Base-by-base conservation (phyloP, 2,329 filamentous ascomycete species). In the Fonsecaea erecta region DNA sequence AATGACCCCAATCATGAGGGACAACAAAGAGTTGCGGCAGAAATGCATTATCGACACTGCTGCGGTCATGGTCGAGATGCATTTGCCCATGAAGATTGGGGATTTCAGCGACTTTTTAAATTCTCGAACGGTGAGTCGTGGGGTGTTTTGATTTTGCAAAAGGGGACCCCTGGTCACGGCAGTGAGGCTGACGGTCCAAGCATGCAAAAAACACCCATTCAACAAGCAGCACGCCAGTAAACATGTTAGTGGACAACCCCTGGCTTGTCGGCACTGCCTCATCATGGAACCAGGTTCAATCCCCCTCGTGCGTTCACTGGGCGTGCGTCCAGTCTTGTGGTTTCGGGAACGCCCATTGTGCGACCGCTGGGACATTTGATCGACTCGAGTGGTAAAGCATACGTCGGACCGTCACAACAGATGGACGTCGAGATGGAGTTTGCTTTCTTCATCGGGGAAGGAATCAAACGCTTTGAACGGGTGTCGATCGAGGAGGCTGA, bases 371-470 rank as follows among this genome's bases (percentile, higher is more conserved):
- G 58, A n/a, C 58, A 60, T 60, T 40, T 53, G 56, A 59, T 59
- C 7, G 40, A 59, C 56, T 59, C 40, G 28, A 59, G 21, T 48
- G 56, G 56, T 48, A 51, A 59, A 51, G 56, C 54, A 16, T 59
- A 59, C 35, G 40, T 90, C 67, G 84, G 82, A 11, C 84, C 89
- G 0, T 86, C 83, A 73, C 84, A 85, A 69, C 86, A 85, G 72
- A 79, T 95, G 1, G 91, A 95, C 72, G 87, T 93, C 35, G 91
- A 94, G 76, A 82, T 94, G 1, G 91, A 94, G 76, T 78, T 94
- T 16, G 91, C 89, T 1, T 90, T 87, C 51, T 90, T 93, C 71
- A 82, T 94, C 5, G 86, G 85, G 74, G 84, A 79, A 58, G 79
- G 83, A 0, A 92, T 90, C 71, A 76, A 82, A 1, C 80, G 91